Evolutionary conservation across 2,329 filamentous ascomycete species (phyloP).

Genomic region (Claviceps africana): DNA sequence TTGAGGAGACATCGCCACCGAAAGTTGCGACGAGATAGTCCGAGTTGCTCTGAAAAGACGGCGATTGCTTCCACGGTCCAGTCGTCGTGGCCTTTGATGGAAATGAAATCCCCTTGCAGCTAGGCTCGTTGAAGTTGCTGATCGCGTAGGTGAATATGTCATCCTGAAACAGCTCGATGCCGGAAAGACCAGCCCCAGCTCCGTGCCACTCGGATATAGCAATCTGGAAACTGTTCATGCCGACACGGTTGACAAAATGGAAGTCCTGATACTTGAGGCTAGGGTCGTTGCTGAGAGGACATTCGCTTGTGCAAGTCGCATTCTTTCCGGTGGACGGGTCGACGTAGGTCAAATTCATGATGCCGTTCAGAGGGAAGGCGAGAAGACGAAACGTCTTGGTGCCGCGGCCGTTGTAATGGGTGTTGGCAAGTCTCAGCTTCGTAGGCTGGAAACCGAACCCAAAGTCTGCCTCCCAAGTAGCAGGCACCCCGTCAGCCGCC

Average conservation of each 20-base stretch:
- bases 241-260: slow-evolving; percentile 72
- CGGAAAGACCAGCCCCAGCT: slow-evolving; percentile 66
- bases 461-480: slow-evolving; percentile 74
- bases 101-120: slow-evolving; percentile 49
- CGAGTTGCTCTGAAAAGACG: slow-evolving; percentile 55
- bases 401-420: slow-evolving; percentile 66
- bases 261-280: slow-evolving; percentile 71
- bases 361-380: slow-evolving; percentile 73
- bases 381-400: slow-evolving; percentile 82
- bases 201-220: slow-evolving; percentile 85
- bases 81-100: slow-evolving; percentile 54
- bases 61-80: slow-evolving; percentile 59
- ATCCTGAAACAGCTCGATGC: slow-evolving; percentile 76
- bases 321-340: slow-evolving; percentile 58
- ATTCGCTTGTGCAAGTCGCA: slow-evolving; percentile 63
- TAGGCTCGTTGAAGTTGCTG: slow-evolving; percentile 75
- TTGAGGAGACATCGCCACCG: slow-evolving; percentile 35
- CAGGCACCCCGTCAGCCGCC: slow-evolving; percentile 57
- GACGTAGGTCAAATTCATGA: slow-evolving; percentile 89
- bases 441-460: slow-evolving; percentile 76
- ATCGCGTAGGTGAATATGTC: slow-evolving; percentile 78
- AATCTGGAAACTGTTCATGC: slow-evolving; percentile 76
- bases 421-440: slow-evolving; percentile 79
- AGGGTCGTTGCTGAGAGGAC: slow-evolving; percentile 63
- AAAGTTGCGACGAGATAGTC: slow-evolving; percentile 63